phyloP scores from a whole-genome alignment of 805 yeast genomes.

The Barnettozyma populi region DNA sequence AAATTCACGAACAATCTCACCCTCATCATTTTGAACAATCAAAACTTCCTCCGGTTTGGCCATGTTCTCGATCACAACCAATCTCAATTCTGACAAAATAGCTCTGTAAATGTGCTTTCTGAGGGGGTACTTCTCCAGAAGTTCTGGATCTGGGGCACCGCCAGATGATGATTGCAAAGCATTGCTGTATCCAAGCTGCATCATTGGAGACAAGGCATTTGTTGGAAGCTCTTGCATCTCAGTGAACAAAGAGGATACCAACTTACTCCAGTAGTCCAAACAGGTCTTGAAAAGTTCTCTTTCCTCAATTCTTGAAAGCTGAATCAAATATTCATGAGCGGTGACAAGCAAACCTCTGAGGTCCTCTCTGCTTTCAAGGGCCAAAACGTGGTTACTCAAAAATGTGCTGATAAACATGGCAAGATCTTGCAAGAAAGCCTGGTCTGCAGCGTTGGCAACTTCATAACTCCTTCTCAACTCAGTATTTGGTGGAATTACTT shows the following conservation, averaged over 20 bases:
- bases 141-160: slow-evolving; percentile 84
- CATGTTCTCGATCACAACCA: slow-evolving; percentile 96
- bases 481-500: slow-evolving; percentile 65
- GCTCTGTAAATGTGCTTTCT: slow-evolving; percentile 82
- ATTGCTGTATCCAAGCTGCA: slow-evolving; percentile 53
- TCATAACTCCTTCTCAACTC: slow-evolving; percentile 70
- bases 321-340: slow-evolving; percentile 76
- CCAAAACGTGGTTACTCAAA: slow-evolving; percentile 62
- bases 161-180: slow-evolving; percentile 41
- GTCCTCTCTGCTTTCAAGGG: slow-evolving; percentile 53
- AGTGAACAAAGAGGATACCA: slow-evolving; percentile 75
- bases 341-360: slow-evolving; percentile 56
- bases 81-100: slow-evolving; percentile 74
- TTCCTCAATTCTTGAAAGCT: slow-evolving; percentile 86
- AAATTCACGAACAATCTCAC: slow-evolving; percentile 96
- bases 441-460: slow-evolving; percentile 75
- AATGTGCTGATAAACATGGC: slow-evolving; percentile 90
- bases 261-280: slow-evolving; percentile 87
- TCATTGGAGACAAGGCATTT: slow-evolving; percentile 65
- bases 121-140: slow-evolving; percentile 71
- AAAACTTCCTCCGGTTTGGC: slow-evolving; percentile 98
- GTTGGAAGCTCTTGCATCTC: slow-evolving; percentile 82
- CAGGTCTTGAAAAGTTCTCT: slow-evolving; percentile 94
- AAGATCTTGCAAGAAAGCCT: slow-evolving; percentile 90
- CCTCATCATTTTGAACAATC: slow-evolving; percentile 96